Evolutionary conservation across 495 filamentous ascomycete genomes (phyloP).

Genomic region (Penicillium waksmanii): DNA sequence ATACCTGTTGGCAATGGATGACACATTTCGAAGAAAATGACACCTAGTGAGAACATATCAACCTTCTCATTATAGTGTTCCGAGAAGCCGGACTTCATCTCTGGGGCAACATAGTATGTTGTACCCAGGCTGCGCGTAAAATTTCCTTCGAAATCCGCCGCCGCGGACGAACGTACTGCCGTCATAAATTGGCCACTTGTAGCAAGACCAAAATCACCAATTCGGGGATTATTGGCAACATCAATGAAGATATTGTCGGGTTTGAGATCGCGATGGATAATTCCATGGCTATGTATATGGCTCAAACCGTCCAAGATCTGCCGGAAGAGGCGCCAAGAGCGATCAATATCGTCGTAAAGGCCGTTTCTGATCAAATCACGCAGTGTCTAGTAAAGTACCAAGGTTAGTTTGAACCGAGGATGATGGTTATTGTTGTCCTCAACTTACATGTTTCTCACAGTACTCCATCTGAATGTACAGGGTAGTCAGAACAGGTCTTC

Average conservation of each 20-base stretch:
- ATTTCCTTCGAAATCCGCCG: conserved; percentile 54
- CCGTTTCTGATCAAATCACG: conserved; percentile 86
- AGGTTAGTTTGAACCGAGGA: conserved; percentile 17
- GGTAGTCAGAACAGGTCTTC: conserved; percentile 53
- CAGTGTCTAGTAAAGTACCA: conserved; percentile 65
- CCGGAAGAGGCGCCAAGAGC: conserved; percentile 87
- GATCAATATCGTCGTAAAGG: conserved; percentile 69
- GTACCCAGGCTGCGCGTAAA: conserved; percentile 93
- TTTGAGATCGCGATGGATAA: conserved; percentile 97
- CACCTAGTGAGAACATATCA: conserved; percentile 96
- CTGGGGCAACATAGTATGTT: conserved; percentile 90
- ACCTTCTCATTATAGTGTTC: conserved; percentile 91
- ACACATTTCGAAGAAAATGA: conserved; percentile 99
- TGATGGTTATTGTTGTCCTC: not conserved
- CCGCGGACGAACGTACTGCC: conserved; percentile 49
- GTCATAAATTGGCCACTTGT: conserved; percentile 78
- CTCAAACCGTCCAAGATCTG: conserved; percentile 89
- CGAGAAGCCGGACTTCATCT: conserved; percentile 71
- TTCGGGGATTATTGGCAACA: conserved; percentile 82
- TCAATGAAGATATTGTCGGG: conserved; percentile 99
- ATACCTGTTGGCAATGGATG: conserved; percentile 79
- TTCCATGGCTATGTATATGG: conserved; percentile 88
- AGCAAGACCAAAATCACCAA: conserved; percentile 95
- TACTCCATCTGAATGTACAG: conserved; percentile 97
- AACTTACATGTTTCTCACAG: conserved; percentile 82